A percentile compares a stretch with the other conserved stretches of the same genome.
Conservation (phyloP, 192 early-diverging fungal genomes). For the Phycomyces nitens region DNA sequence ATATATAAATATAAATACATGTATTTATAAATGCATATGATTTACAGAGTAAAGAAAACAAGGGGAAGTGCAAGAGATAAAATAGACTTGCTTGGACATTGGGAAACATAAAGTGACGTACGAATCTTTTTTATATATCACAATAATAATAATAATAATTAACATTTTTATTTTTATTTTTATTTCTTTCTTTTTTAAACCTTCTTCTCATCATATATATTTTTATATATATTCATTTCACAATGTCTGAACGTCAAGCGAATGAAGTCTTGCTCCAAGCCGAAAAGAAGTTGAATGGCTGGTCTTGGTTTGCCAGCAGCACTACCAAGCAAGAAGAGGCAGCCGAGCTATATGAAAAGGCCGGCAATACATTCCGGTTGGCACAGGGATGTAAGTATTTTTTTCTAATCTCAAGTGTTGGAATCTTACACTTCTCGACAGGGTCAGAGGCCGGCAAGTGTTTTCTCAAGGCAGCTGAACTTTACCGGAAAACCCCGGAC, state of each 20-base stretch:
- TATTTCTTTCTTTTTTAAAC: background rate
- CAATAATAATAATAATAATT: background rate
- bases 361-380: slow-evolving; percentile 92
- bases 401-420: background rate
- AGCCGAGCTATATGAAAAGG: slow-evolving; percentile 84
- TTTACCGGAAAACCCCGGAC: slow-evolving; percentile 61
- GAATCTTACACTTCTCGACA: slow-evolving; percentile 20
- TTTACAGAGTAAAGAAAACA: background rate
- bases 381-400: slow-evolving; percentile 71
- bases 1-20: no score
- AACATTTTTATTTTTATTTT: background rate
- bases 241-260: slow-evolving; percentile 49
- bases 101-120: no score
- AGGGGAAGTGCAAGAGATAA: background rate
- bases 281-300: slow-evolving; percentile 64
- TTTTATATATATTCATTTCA: background rate
- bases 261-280: slow-evolving; percentile 60
- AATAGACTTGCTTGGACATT: no score
- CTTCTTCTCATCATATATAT: background rate
- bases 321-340: slow-evolving; percentile 91
- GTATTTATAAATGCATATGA: no score
- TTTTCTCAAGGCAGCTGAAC: slow-evolving; percentile 77
- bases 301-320: slow-evolving; percentile 53
- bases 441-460: slow-evolving; percentile 94
- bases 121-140: background rate